Base-by-base conservation (phyloP, 2,329 filamentous ascomycete genomes). In the Fusarium avenaceum region DNA sequence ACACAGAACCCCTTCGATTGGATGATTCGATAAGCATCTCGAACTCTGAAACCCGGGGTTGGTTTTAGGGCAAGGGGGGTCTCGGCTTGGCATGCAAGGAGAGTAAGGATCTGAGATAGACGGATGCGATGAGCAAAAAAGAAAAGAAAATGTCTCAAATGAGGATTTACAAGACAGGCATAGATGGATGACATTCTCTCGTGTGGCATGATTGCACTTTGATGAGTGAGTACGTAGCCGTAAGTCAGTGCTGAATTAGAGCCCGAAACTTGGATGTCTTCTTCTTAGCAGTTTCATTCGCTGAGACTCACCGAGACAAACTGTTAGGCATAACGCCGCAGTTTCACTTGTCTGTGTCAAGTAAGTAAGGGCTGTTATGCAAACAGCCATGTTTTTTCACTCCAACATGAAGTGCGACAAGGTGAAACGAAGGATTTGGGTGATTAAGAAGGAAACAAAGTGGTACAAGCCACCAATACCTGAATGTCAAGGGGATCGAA, bases 11-110 rank as follows among this genome's bases (percentile, higher is more conserved):
- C 43, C 45, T 59, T 54, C 20, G 40, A 60, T 30, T 39, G 56
- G 35, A 59, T 59, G 69, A 43, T 67, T 73, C 49, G 61, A 63
- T 30, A 42, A 63, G 56, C 33, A 51, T 69, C 17, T 67, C 39
- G 33, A 43, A 24, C 28, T 73, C 71, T 73, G 71, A 73, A 73
- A 73, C 71, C 67, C 55, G 54, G 65, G 55, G 57, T 60, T 24
- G 24, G 67, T 60, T 69, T 69, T 57, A 58, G 44, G 35, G 51
- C 64, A 72, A 61, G 68, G 63, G 28, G 50, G 63, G 35, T 33
- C n/a, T 57, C 44, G 46, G 59, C 56, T 61, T 53, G 54, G 59
- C 56, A 46, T 32, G 52, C 15, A 17, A 49, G 30, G 40, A 51
- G 46, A 48, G 45, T 49, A 64, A 48, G 24, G 58, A 62, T 63